Base-by-base conservation (phyloP, 371 early-diverging fungal species). In the Amoeboaphelidium protococcarum region DNA sequence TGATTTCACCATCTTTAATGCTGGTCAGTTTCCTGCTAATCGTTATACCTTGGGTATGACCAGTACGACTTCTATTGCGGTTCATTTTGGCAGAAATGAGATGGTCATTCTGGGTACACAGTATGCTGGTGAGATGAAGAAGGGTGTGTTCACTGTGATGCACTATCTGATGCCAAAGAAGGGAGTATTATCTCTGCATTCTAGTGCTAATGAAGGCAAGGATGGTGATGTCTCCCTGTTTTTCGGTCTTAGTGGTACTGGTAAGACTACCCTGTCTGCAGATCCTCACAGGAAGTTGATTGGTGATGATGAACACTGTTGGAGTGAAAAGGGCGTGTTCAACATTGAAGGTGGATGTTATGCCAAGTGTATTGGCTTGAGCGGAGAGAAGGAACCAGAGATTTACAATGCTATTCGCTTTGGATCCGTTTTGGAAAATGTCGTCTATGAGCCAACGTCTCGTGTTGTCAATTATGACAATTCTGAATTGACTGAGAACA, bases 101-200 rank as follows among this genome's bases (percentile, higher is more conserved):
- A 75, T 77, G 77, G 87, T 94, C 47, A 90, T 94, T 52, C 73
- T 94, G 41, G 94, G 94, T 47, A 85, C 90, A 50, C 82, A 88
- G 60, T 94, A 94, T 56, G 94, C 94, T 44, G 94, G 94, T 52
- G 94, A 94, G 68, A 94, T 94, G 94, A 94, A 91, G 71, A 92
- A 92, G 74, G 94, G 94, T 50, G 64, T 83, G 50, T 89, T 92
- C 63, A 87, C 90, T 24, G 88, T 94, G 47, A 91, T 94, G 94
- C 90, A 94, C 69, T 91, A 94, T 70, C 66, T 84, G 55, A 91
- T 91, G 92, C 94, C 70, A 50, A 86, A 85, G 69, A 78, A 80
- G 25, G 89, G 89, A 50, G 90, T 91, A 25, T 71, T 94, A 10
- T 90, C 90, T 21, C 73, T 94, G 47, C 95, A 94, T 69, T 88